These are phyloP conservation scores for Fusarium mexicanum DNA, from an alignment of 2,329 filamentous ascomycete genomes.

Conservation along the genomic window DNA sequence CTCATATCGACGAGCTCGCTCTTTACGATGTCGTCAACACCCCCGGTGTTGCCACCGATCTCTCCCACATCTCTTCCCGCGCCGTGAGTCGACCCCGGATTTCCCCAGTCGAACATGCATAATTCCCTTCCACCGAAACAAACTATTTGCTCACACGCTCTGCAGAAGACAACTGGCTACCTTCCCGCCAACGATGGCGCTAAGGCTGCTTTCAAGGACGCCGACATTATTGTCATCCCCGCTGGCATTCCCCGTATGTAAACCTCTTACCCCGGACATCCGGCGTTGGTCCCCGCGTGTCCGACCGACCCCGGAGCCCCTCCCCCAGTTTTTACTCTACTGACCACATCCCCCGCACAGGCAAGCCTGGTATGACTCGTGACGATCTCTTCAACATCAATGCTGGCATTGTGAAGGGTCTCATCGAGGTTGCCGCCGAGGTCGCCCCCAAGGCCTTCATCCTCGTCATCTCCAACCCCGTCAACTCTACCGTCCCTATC, in stretches of 20 bases:
- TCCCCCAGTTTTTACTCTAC: conserved; percentile 30
- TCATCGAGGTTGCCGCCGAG: conserved; percentile 89
- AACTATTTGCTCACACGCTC: conserved; percentile 45
- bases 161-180: conserved; percentile 85
- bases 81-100: conserved; percentile 65
- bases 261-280: conserved; percentile 31
- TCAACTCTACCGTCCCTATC: conserved; percentile 99
- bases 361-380: conserved; percentile 99
- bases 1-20: conserved; percentile 88
- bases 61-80: conserved; percentile 94
- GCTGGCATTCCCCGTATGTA: conserved; percentile 94
- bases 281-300: conserved; percentile 25
- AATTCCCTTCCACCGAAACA: conserved; percentile 38
- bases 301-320: conserved; percentile 29
- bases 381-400: conserved; percentile 99
- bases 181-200: conserved; percentile 87
- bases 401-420: conserved; percentile 93
- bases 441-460: conserved; percentile 92
- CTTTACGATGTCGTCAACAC: conserved; percentile 99
- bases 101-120: conserved; percentile 16
- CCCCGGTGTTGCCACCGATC: conserved; percentile 92
- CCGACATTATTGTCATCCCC: conserved; percentile 96
- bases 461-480: conserved; percentile 98
- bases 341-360: conserved; percentile 57
- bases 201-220: conserved; percentile 88